Evolutionary conservation across 2,329 filamentous ascomycete species (phyloP).

Genomic region (Alternaria tenuissima): DNA sequence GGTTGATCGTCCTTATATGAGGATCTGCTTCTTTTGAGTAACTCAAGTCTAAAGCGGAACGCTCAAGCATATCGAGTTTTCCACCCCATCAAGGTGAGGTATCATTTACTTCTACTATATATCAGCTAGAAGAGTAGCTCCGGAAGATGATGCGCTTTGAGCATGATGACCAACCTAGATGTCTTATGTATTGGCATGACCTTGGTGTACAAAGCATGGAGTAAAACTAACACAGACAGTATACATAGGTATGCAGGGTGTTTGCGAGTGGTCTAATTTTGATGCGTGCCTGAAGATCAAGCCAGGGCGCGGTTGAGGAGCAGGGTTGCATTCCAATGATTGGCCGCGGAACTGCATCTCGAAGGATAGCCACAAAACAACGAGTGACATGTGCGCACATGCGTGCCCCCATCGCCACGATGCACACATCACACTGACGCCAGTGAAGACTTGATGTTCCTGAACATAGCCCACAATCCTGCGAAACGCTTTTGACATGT

Average conservation of each 20-base stretch:
- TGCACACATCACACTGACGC: background rate
- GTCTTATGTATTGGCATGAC: background rate
- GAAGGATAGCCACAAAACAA: background rate
- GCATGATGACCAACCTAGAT: background rate
- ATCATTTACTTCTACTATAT: background rate
- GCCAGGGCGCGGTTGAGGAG: background rate
- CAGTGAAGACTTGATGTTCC: background rate
- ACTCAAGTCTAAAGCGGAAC: background rate
- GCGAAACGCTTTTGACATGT: background rate
- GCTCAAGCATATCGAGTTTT: background rate
- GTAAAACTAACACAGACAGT: background rate
- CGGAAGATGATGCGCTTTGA: background rate
- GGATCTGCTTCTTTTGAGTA: background rate
- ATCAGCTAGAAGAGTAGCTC: background rate
- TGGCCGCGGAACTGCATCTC: slow-evolving; percentile 2
- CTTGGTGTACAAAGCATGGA: background rate
- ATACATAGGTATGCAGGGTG: background rate
- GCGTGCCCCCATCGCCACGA: background rate
- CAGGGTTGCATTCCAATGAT: background rate
- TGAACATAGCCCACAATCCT: background rate
- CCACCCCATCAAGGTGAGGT: background rate
- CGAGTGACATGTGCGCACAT: background rate
- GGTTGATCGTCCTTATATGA: background rate
- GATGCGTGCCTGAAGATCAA: slow-evolving; percentile 9
- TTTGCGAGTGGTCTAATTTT: background rate